These are phyloP conservation scores for Claviceps paspali DNA, from an alignment of 2,329 filamentous ascomycete species.

Conservation along the genomic window DNA sequence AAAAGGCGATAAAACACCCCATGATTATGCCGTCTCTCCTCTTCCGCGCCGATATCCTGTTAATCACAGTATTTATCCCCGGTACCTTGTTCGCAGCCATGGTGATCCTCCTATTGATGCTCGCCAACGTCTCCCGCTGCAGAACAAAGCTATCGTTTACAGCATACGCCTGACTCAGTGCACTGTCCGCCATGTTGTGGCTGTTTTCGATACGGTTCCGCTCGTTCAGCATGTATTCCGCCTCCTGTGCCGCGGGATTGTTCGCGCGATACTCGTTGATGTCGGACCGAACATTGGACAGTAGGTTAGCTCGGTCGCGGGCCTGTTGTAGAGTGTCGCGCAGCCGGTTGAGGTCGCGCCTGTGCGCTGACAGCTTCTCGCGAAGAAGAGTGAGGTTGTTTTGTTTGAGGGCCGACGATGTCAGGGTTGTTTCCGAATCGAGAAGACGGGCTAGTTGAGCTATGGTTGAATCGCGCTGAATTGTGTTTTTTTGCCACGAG, in stretches of 20 bases:
- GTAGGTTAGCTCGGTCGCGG: constrained; percentile 75
- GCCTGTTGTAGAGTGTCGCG: constrained; percentile 59
- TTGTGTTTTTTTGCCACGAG: too few species aligned
- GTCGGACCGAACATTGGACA: constrained; percentile 80
- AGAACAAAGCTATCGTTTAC: constrained; percentile 82
- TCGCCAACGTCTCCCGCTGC: constrained; percentile 76
- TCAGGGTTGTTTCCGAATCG: constrained; percentile 78
- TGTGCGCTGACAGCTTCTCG: constrained; percentile 78
- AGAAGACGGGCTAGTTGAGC: constrained; percentile 74
- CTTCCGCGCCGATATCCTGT: constrained; percentile 87
- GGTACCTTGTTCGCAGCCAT: constrained; percentile 81
- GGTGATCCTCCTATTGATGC: constrained; percentile 81
- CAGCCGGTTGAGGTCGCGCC: constrained; percentile 64
- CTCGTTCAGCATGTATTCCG: constrained; percentile 95
- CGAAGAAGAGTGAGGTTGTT: constrained; percentile 87
- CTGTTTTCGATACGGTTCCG: constrained; percentile 73
- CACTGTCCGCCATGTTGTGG: constrained; percentile 75
- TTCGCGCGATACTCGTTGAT: constrained; percentile 76
- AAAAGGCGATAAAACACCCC: constrained; percentile 79
- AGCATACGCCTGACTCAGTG: constrained; percentile 89
- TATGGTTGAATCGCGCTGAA: constrained; percentile 66
- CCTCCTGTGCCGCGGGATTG: constrained; percentile 71
- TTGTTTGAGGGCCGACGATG: constrained; percentile 87
- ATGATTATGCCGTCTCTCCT: constrained; percentile 89
- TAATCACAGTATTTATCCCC: constrained; percentile 82